Percentiles rank a stretch among this genome's conserved stretches.
Conservation (phyloP, 345 rosid genomes). For the Leavenworthia alabamica region DNA sequence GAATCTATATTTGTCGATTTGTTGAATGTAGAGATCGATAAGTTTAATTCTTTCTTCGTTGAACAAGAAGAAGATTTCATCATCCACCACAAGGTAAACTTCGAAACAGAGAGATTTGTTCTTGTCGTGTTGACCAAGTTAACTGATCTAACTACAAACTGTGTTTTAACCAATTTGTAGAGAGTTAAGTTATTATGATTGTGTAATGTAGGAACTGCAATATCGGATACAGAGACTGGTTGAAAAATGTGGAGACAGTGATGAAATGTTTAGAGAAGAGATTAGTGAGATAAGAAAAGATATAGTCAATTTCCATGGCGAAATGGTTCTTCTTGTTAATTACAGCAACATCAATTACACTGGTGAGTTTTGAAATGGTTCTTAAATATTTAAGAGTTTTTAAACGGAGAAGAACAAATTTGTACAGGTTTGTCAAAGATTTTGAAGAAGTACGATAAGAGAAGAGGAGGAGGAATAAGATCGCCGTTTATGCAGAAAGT, state of each 20-base stretch:
- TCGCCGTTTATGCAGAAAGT: slow-evolving; percentile 65
- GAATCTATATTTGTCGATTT: slow-evolving; percentile 51
- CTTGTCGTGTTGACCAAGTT: not conserved
- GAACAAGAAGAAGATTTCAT: slow-evolving; percentile 92
- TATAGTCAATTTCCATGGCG: slow-evolving; percentile 85
- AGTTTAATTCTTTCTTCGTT: slow-evolving; percentile 75
- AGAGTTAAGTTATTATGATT: too few relatives aligned
- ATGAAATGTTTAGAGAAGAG: slow-evolving; percentile 39
- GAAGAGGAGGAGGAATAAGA: slow-evolving; percentile 52
- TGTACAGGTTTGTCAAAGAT: slow-evolving; percentile 69
- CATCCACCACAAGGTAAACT: slow-evolving; percentile 58
- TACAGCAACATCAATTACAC: slow-evolving; percentile 89
- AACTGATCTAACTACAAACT: not conserved
- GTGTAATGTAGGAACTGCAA: slow-evolving; percentile 64
- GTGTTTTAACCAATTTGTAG: not conserved
- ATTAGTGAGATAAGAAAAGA: slow-evolving; percentile 53
- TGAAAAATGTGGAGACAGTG: slow-evolving; percentile 38
- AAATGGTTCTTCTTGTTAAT: slow-evolving; percentile 78
- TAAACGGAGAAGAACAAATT: not conserved
- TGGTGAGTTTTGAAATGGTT: too few relatives aligned
- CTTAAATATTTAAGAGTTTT: too few relatives aligned
- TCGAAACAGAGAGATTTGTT: not conserved
- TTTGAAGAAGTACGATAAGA: slow-evolving; percentile 84
- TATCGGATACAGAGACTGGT: slow-evolving; percentile 49
- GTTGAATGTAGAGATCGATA: slow-evolving; percentile 73